These are phyloP conservation scores for Cystofilobasidium ferigula DNA, from an alignment of 768 basidiomycete species.

Conservation along the genomic window DNA sequence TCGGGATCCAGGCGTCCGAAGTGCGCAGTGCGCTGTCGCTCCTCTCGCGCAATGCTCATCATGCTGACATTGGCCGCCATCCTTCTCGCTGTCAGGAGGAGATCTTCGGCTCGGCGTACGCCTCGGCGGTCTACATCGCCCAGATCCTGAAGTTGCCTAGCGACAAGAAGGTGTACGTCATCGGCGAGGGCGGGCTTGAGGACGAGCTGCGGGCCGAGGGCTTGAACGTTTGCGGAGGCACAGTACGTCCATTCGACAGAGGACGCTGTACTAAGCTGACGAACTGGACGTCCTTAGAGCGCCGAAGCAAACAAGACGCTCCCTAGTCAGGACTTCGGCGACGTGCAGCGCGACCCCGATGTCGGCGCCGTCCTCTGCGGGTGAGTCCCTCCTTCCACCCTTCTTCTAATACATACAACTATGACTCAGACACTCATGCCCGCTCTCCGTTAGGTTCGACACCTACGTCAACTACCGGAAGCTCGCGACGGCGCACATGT, in stretches of 20 bases:
- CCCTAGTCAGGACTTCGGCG: constrained; percentile 53
- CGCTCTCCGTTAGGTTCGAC: constrained; percentile 8
- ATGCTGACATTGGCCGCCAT: neutral
- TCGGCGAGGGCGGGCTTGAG: constrained; percentile 82
- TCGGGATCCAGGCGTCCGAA: constrained; percentile 71
- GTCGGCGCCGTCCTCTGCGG: constrained; percentile 94
- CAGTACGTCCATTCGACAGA: constrained; percentile 46
- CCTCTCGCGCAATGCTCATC: neutral
- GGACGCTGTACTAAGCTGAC: neutral
- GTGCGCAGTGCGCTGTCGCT: constrained; percentile 45
- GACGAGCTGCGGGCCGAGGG: constrained; percentile 87
- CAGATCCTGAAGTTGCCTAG: constrained; percentile 78
- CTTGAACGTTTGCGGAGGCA: constrained; percentile 66
- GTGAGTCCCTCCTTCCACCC: constrained; percentile 55
- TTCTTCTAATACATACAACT: too few relatives aligned
- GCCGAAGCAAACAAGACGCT: constrained; percentile 73
- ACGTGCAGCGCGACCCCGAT: constrained; percentile 50
- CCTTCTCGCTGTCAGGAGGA: constrained; percentile 55
- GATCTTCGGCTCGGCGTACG: constrained; percentile 90
- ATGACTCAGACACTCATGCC: neutral
- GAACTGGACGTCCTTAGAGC: constrained; percentile 46
- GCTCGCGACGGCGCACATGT: constrained; percentile 80
- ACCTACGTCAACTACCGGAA: constrained; percentile 61
- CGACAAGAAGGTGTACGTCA: constrained; percentile 88
- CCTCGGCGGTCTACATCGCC: constrained; percentile 71